Evolutionary conservation across 306 rosid species (phyloP).

Genomic region (Cucumis hystrix): DNA sequence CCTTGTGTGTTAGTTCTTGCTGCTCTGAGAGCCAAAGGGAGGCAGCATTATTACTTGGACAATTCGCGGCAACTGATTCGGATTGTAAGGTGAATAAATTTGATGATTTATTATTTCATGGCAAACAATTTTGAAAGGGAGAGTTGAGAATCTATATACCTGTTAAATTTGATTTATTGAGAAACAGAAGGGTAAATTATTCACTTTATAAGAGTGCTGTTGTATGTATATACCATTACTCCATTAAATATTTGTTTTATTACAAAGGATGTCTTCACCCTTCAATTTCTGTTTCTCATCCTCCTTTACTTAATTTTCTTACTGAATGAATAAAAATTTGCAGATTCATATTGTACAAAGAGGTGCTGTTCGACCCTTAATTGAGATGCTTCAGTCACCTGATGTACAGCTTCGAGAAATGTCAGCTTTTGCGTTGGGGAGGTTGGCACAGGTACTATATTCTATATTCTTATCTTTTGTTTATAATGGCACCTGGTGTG

Average conservation of each 20-base stretch:
- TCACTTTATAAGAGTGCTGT: background rate
- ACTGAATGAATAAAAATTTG: background rate
- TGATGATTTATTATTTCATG: background rate
- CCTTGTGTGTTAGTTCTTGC: constrained; percentile 44
- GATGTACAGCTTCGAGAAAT: constrained; percentile 91
- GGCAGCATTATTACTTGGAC: constrained; percentile 97
- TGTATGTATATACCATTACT: background rate
- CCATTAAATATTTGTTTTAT: background rate
- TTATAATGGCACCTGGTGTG: background rate
- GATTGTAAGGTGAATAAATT: constrained; percentile 69
- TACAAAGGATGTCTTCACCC: background rate
- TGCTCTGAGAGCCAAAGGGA: constrained; percentile 98
- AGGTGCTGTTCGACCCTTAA: constrained; percentile 93
- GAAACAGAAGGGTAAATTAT: background rate
- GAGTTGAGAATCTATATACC: background rate
- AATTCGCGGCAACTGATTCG: constrained; percentile 97
- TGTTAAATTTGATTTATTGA: background rate
- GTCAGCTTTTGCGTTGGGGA: constrained; percentile 98
- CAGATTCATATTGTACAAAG: constrained; percentile 97
- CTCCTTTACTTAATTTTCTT: background rate
- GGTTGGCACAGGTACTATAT: constrained; percentile 80
- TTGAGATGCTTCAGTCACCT: constrained; percentile 95
- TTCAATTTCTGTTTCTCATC: background rate
- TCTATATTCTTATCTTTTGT: background rate
- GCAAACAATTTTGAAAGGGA: background rate